Percentiles rank a stretch among this genome's conserved stretches.
Evolutionary conservation across 192 early-diverging fungal genomes (phyloP).

Genomic region (Coemansia sp.): DNA sequence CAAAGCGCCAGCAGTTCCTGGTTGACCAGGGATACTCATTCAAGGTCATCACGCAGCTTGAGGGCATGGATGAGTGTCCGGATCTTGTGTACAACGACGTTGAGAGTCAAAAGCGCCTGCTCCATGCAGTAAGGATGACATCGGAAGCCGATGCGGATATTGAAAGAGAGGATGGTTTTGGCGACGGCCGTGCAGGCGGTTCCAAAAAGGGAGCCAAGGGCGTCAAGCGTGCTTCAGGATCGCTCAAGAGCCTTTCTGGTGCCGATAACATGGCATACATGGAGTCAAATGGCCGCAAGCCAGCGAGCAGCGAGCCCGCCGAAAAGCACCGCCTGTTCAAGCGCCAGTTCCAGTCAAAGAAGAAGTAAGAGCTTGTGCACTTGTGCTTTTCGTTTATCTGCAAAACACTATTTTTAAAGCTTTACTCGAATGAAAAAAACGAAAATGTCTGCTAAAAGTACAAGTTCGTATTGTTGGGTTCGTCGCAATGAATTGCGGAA

Average conservation of each 20-base stretch:
- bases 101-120: slow-evolving; percentile 76
- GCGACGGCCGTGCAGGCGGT: slow-evolving; percentile 41
- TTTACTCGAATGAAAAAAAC: no score
- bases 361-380: slow-evolving; percentile 9
- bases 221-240: slow-evolving; percentile 60
- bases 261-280: slow-evolving; percentile 94
- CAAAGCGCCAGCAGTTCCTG: slow-evolving; percentile 98
- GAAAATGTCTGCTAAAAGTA: neutral
- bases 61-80: slow-evolving; percentile 82
- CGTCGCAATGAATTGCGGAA: slow-evolving; percentile 51
- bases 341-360: slow-evolving; percentile 60
- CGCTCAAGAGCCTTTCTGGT: slow-evolving; percentile 81
- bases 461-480: slow-evolving; percentile 14
- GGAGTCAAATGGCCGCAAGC: slow-evolving; percentile 60
- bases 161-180: slow-evolving; percentile 62
- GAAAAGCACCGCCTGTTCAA: slow-evolving; percentile 70
- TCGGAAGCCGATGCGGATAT: slow-evolving; percentile 61
- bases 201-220: slow-evolving; percentile 21
- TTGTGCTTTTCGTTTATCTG: neutral
- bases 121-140: slow-evolving; percentile 79
- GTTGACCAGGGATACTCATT: slow-evolving; percentile 99
- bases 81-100: slow-evolving; percentile 74
- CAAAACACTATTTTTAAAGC: no score
- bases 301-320: slow-evolving; percentile 42
- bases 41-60: slow-evolving; percentile 95